Evolutionary conservation across 176 grass and related monocot genomes (phyloP), one percentile per base, ranked within the genome.

Genomic region (Lolium multiflorum): DNA sequence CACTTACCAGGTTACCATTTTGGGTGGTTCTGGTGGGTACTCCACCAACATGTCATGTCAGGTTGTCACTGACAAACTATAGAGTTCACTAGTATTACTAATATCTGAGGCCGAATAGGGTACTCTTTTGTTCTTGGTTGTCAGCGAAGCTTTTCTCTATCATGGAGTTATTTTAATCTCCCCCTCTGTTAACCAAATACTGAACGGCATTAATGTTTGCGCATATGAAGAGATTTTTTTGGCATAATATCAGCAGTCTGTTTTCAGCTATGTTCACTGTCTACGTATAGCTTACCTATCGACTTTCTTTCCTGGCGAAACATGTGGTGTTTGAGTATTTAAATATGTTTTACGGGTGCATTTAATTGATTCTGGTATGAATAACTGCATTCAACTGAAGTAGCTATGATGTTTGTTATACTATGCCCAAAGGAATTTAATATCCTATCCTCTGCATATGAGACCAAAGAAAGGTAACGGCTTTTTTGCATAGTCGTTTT

Each of bases 201-300:
- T 85, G 44, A 50, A 26, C 24, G 10, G 6, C 16, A 62, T 28
- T 52, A 73, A 26, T 83, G 22, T 81, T 48, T 81, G 24, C 49
- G 31, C 20, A 82, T 11, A 71, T 7, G 81, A 41, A 67, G n/a
- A 59, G 31, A 11, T 67, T 9, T 31, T 18, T 37, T 41, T 28
- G 28, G 24, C 24, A 51, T 21, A 74, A 74, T 50, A 74, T 74
- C 71, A 50, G 46, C 79, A 51, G 61, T 51, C 31, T 81, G 39
- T 66, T 67, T 81, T 67, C 25, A 81, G 46, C 9, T 35, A 67
- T 50, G 26, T 20, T 28, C 7, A 68, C 6, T 49, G 13, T 35
- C 24, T 65, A 51, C 0, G 25, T 31, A 20, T 51, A 20, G 16
- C 8, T 67, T 20, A 64, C 59, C 4, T 12, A n/a, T 77, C 60